These are phyloP conservation scores for Podospora bellae-mahoneyi DNA, from an alignment of 495 filamentous ascomycete species.

Conservation along the genomic window DNA sequence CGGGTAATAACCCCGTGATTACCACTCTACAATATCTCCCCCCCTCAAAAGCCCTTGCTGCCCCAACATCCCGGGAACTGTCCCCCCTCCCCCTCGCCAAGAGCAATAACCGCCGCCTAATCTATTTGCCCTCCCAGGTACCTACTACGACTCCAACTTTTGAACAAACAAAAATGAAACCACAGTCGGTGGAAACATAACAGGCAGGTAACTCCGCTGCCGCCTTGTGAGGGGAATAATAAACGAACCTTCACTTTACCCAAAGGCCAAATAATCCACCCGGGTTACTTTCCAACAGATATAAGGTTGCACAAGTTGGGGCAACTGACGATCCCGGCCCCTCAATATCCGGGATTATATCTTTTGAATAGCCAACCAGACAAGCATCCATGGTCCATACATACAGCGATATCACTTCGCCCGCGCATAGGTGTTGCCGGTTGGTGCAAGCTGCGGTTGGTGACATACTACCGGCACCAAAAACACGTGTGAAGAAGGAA, in stretches of 20 bases:
- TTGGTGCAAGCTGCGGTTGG: background rate
- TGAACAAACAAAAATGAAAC: background rate
- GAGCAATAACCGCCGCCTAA: conserved; percentile 22
- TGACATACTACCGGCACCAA: background rate
- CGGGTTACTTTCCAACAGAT: background rate
- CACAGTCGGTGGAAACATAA: background rate
- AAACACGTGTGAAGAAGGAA: background rate
- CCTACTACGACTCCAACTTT: background rate
- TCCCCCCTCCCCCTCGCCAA: conserved; percentile 13
- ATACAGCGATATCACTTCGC: background rate
- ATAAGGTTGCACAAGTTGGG: background rate
- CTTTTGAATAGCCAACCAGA: too few species aligned
- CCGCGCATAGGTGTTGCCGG: background rate
- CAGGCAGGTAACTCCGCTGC: background rate
- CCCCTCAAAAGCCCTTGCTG: background rate
- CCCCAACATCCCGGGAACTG: conserved; percentile 12
- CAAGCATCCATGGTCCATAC: too few species aligned
- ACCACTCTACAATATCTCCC: background rate
- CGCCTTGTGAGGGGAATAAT: background rate
- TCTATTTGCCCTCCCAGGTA: background rate
- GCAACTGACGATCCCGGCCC: conserved; percentile 12
- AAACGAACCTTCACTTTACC: background rate
- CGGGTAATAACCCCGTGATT: background rate
- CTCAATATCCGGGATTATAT: conserved; percentile 19
- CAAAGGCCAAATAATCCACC: background rate